phyloP scores from a whole-genome alignment of 2,329 filamentous ascomycete genomes.

The Colletotrichum chrysophilum region DNA sequence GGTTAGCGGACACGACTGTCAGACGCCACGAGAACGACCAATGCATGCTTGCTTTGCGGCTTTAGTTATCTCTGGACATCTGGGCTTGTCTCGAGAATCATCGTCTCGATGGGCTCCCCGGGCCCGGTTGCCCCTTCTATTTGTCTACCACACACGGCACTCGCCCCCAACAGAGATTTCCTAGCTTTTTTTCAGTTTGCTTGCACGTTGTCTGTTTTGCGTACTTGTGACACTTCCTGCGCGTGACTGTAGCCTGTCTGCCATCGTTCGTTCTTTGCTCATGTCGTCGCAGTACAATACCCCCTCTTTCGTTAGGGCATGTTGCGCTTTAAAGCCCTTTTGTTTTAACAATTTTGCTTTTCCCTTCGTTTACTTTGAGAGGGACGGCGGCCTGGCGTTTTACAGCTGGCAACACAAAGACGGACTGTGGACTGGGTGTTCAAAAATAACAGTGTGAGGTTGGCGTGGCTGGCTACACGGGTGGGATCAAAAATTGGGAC shows the following conservation, averaged over 20 bases:
- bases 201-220: conserved; percentile 5
- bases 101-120: conserved; percentile 11
- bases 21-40: conserved; percentile 21
- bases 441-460: neutral
- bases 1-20: conserved; percentile 23
- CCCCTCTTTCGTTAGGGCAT: neutral
- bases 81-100: conserved; percentile 18
- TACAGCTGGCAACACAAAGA: neutral
- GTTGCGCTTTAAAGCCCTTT: neutral
- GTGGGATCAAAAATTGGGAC: neutral
- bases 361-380: neutral
- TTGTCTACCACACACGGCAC: conserved; percentile 16
- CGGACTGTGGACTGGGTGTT: neutral
- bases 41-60: conserved; percentile 19
- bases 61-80: conserved; percentile 9
- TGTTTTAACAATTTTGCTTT: neutral
- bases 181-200: conserved; percentile 18
- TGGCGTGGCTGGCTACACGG: neutral
- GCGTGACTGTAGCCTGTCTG: conserved; percentile 6
- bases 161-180: conserved; percentile 21
- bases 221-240: conserved; percentile 12
- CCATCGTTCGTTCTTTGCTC: neutral
- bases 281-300: neutral
- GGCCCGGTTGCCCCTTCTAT: conserved; percentile 12
- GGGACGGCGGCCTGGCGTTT: neutral